Evolutionary conservation across 805 yeast species (phyloP), one percentile per base, ranked within the genome.

Genomic region (Teunomyces panamensis): DNA sequence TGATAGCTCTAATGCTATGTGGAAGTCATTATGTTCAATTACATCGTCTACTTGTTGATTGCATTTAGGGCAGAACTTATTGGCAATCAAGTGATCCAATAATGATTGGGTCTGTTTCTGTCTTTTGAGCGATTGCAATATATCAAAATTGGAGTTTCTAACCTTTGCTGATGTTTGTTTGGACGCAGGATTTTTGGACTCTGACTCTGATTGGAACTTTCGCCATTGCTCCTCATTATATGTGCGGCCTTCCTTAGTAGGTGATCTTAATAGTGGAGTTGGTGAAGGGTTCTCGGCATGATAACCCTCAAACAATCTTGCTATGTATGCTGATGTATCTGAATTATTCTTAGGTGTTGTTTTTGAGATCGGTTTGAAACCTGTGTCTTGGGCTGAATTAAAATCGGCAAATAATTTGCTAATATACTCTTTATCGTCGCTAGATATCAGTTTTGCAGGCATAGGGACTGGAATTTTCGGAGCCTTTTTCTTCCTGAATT

Each of bases 21-120:
- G 86, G 50, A 62, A 80, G 57, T 81, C 87, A 37, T 65, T 64
- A 56, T 81, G 87, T 49, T 81, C 86, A 13, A 62, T 56, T 2
- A 62, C 65, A 49, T 71, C 70, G 1, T 56, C 61, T 2, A 71
- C 57, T 3, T 29, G 37, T 3, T 48, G 43, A 9, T 61, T 52
- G 50, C 77, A 72, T 13, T 48, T 44, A 1, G 56, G 45, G 47
- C 77, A 72, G 17, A 43, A 49, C n/a, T 58, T 55, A 7, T 48
- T 51, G 8, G 49, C 45, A 16, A 59, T 50, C 17, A 67, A 47
- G 5, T 51, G 51, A 9, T 55, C 50, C 10, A 65, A 42, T 3
- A 58, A 41, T 20, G 36, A 29, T 16, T 45, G 28, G 8, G 36
- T 32, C 7, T 30, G 11, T 37, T 54, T 51, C 26, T 17, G 46